Evolutionary conservation across 2,329 filamentous ascomycete genomes (phyloP).

Genomic region (Fusarium dimerum): DNA sequence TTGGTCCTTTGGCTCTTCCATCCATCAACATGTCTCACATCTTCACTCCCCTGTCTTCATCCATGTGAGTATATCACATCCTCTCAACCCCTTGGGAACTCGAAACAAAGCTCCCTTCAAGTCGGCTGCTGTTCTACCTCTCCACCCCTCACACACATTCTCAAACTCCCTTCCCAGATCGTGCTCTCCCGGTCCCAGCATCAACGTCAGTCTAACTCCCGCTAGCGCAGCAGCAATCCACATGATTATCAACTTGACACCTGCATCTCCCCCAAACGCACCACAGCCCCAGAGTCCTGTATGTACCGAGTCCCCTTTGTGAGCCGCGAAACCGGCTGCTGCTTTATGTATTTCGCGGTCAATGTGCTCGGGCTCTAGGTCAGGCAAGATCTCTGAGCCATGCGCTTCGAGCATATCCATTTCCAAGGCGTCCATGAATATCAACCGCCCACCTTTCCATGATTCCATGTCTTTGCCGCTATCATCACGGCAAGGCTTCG

Average conservation of each 20-base stretch:
- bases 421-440: slow-evolving; percentile 41
- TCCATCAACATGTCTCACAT: no score
- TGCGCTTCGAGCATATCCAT: slow-evolving; percentile 30
- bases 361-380: slow-evolving; percentile 28
- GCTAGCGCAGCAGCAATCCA: slow-evolving; percentile 35
- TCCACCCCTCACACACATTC: background rate
- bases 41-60: no score
- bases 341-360: slow-evolving; percentile 35
- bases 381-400: slow-evolving; percentile 19
- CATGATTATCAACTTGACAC: slow-evolving; percentile 32
- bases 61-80: no score
- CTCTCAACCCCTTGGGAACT: background rate
- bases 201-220: slow-evolving; percentile 18
- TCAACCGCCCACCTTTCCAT: slow-evolving; percentile 29
- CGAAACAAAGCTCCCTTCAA: background rate
- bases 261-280: slow-evolving; percentile 36
- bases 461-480: background rate
- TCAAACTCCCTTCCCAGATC: slow-evolving; percentile 15
- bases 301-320: slow-evolving; percentile 19
- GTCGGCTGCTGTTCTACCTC: background rate
- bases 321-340: slow-evolving; percentile 28
- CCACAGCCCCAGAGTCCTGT: slow-evolving; percentile 38
- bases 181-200: slow-evolving; percentile 20
- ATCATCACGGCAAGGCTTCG: slow-evolving; percentile 4
- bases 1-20: no score